Percentiles rank a stretch among this genome's conserved stretches.
phyloP scores from a whole-genome alignment of 2,329 filamentous ascomycete species.

The Curvularia spicifera region DNA sequence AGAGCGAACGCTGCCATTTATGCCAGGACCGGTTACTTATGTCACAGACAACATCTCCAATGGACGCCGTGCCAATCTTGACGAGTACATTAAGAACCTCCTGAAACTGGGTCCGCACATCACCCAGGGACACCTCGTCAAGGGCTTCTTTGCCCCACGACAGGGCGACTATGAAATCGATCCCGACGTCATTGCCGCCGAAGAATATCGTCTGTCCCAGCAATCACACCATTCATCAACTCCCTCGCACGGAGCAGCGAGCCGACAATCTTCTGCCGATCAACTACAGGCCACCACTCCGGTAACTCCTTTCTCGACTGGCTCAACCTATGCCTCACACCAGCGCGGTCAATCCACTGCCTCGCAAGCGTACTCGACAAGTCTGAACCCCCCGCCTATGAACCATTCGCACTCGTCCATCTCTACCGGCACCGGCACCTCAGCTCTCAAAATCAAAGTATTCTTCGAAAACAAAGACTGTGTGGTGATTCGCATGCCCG shows the following conservation, averaged over 20 bases:
- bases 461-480: slow-evolving; percentile 86
- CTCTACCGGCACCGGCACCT: slow-evolving; percentile 40
- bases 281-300: slow-evolving; percentile 48
- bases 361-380: slow-evolving; percentile 39
- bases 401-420: slow-evolving; percentile 48
- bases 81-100: slow-evolving; percentile 94
- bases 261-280: slow-evolving; percentile 49
- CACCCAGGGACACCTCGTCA: slow-evolving; percentile 80
- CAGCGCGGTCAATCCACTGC: slow-evolving; percentile 49
- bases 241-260: slow-evolving; percentile 45
- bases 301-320: slow-evolving; percentile 45
- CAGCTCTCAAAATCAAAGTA: slow-evolving; percentile 84
- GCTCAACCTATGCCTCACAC: slow-evolving; percentile 51
- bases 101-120: slow-evolving; percentile 85
- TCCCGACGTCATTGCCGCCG: slow-evolving; percentile 63
- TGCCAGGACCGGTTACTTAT: slow-evolving; percentile 97
- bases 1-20: slow-evolving; percentile 87
- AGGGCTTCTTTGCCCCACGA: slow-evolving; percentile 87
- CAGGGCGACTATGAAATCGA: slow-evolving; percentile 95
- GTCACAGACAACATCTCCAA: slow-evolving; percentile 98
- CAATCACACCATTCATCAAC: slow-evolving; percentile 52
- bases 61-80: slow-evolving; percentile 86
- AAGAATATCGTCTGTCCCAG: slow-evolving; percentile 77
- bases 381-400: slow-evolving; percentile 45
- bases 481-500: slow-evolving; percentile 87